phyloP scores from a whole-genome alignment of 176 grass and related monocot genomes.

The Aechmea fasciata region DNA sequence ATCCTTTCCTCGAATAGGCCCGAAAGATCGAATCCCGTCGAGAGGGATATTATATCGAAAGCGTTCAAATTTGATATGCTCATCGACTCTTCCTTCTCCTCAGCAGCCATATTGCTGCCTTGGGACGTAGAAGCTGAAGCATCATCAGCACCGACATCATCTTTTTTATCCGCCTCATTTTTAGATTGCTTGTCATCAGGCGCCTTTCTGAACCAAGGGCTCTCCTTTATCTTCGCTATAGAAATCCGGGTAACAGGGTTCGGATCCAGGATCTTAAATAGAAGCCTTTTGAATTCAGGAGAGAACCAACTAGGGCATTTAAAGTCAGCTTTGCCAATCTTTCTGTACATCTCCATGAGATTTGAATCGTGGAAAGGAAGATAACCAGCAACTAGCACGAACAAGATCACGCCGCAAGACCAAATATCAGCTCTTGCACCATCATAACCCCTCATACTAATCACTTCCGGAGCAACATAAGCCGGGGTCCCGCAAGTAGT shows the following conservation, averaged over 20 bases:
- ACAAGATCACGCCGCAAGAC: conserved; percentile 88
- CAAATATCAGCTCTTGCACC: conserved; percentile 81
- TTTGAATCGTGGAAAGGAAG: conserved; percentile 91
- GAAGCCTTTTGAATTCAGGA: conserved; percentile 49
- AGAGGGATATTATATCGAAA: conserved; percentile 88
- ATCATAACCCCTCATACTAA: conserved; percentile 78
- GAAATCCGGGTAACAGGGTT: conserved; percentile 67
- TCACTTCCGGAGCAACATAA: conserved; percentile 92
- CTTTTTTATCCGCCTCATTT: conserved; percentile 13
- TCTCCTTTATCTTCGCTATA: conserved; percentile 66
- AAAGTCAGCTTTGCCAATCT: conserved; percentile 68
- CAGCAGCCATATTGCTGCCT: conserved; percentile 19
- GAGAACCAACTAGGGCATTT: conserved; percentile 73
- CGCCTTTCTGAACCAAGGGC: conserved; percentile 54
- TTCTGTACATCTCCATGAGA: conserved; percentile 92
- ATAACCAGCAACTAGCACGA: conserved; percentile 78
- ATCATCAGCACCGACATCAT: conserved; percentile 11
- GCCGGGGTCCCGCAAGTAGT: conserved; percentile 93
- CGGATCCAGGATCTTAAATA: conserved; percentile 65
- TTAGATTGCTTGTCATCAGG: conserved; percentile 22
- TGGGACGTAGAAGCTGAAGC: conserved; percentile 16
- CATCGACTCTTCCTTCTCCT: conserved; percentile 40
- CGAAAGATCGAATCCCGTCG: conserved; percentile 72
- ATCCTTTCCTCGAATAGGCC: conserved; percentile 60
- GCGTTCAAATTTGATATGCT: conserved; percentile 70